These are phyloP conservation scores for Dactylellina sp. DNA, from an alignment of 2,329 filamentous ascomycete species.

Conservation along the genomic window DNA sequence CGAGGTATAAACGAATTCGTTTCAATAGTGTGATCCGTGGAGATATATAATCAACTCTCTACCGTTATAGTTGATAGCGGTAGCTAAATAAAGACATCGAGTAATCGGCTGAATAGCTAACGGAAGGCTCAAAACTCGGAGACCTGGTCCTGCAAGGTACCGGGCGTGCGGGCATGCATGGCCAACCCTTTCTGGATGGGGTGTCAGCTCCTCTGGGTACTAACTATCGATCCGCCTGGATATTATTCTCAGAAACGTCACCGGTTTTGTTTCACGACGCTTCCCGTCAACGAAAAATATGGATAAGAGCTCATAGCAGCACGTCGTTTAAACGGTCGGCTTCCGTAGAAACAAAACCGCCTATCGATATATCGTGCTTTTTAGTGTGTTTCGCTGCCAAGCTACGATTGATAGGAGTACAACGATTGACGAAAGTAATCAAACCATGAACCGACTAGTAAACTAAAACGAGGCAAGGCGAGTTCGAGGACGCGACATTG, in stretches of 20 bases:
- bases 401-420: not conserved
- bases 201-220: not conserved
- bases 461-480: conserved; percentile 1
- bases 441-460: not conserved
- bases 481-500: conserved; percentile 17
- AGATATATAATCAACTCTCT: too few species aligned
- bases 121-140: too few species aligned
- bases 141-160: too few species aligned
- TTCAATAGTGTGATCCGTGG: not conserved
- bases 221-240: not conserved
- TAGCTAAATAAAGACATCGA: too few species aligned
- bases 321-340: not conserved
- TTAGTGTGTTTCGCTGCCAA: not conserved
- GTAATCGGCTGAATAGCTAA: too few species aligned
- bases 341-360: not conserved
- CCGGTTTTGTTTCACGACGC: conserved; percentile 16
- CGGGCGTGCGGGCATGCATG: too few species aligned
- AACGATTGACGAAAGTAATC: conserved; percentile 1
- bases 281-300: not conserved
- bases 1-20: not conserved
- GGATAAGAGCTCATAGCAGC: too few species aligned
- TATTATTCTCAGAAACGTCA: not conserved
- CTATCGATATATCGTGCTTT: not conserved
- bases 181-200: too few species aligned
- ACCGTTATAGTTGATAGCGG: too few species aligned